Conservation (phyloP, 2,329 filamentous ascomycete species). For the Orbilia blumenaviensis region DNA sequence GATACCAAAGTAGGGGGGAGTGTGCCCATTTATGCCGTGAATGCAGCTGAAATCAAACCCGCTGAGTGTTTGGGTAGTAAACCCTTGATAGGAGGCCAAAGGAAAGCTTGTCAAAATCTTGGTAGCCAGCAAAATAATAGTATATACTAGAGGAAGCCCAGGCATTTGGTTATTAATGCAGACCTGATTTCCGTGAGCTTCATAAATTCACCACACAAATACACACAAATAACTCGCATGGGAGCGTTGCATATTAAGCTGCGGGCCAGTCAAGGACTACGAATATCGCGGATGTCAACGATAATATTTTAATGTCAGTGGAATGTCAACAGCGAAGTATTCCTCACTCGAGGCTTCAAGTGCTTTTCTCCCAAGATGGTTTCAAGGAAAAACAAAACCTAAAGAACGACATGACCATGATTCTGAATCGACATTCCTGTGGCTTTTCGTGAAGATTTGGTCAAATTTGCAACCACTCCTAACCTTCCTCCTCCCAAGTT, state of each 20-base stretch:
- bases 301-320: not conserved
- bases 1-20: not conserved
- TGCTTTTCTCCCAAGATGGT: not conserved
- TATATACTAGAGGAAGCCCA: too few species aligned
- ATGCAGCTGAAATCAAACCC: not conserved
- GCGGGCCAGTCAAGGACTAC: not conserved
- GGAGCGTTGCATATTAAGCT: not conserved
- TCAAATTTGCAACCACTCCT: not conserved
- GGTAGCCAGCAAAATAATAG: too few species aligned
- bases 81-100: not conserved
- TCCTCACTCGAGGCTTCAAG: not conserved
- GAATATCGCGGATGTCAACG: not conserved
- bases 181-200: too few species aligned
- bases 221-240: not conserved
- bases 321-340: not conserved
- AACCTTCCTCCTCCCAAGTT: slow-evolving; percentile 27
- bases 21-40: not conserved
- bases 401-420: not conserved
- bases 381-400: not conserved
- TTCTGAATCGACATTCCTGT: not conserved
- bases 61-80: not conserved
- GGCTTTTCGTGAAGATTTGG: not conserved
- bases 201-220: not conserved
- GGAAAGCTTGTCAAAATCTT: not conserved
- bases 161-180: too few species aligned